Evolutionary conservation across 805 yeast species (phyloP), one percentile per base, ranked within the genome.

Genomic region (Zygoascus flipseniorum): DNA sequence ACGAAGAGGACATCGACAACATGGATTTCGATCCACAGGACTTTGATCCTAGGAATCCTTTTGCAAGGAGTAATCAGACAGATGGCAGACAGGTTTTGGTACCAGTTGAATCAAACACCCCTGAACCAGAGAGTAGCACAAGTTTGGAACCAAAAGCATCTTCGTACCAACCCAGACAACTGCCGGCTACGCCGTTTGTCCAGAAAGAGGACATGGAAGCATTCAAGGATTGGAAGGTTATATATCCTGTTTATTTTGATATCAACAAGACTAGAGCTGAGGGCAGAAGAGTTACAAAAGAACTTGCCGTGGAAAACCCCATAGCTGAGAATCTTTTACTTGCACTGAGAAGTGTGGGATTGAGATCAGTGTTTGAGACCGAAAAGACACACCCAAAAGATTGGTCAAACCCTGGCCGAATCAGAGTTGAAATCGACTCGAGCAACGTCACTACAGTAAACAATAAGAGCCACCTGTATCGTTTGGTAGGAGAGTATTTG

Each of bases 371-470:
- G 20, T 60, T 67, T 43, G 76, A 50, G 76, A 78, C 92, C 56
- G 88, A 85, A 55, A 93, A 89, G 71, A 69, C 85, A 1, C 99
- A 92, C 70, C 98, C 98, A 11, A 96, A 90, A 68, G 98, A 92
- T 70, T 93, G 85, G 78, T 95, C 98, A 59, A 92, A 92, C 65
- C 95, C 97, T 4, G 99, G 99, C n/a, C 78, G 98, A 63, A 90
- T 93, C 37, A 80, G 96, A 60, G 85, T 89, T 20, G 72, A 81
- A 46, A 59, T 88, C 43, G 76, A 77, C 48, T 69, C 76, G 10
- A 82, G 80, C 1, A 61, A 68, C 10, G 72, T 70, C 13, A 50
- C 54, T 10, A 51, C 56, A 50, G 50, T 72, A 41, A 69, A 68
- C 52, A 79, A 77, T 57, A 89, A 90, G 66, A 80, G 95, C 61